These are phyloP conservation scores for Cenchrus fungigraminus DNA, from an alignment of 176 grass and related monocot species.

Conservation along the genomic window DNA sequence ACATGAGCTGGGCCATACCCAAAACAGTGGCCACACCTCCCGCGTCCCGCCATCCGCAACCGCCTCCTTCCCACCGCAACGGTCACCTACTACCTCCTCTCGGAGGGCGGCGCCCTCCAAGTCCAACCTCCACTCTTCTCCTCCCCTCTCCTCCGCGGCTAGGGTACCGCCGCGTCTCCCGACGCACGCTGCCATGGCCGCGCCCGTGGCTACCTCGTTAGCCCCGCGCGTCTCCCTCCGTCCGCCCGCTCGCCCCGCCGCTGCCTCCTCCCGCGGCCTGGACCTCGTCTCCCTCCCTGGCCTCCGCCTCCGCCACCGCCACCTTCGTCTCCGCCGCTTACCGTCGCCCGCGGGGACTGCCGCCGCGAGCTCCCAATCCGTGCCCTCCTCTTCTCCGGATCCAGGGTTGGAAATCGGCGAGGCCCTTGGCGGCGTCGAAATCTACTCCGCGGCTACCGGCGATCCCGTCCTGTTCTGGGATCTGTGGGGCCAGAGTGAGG, in stretches of 20 bases:
- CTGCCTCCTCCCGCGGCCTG: background rate
- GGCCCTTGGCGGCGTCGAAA: slow-evolving; percentile 49
- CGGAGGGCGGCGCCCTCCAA: background rate
- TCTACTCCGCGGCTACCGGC: slow-evolving; percentile 69
- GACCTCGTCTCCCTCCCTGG: background rate
- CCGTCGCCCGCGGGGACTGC: background rate
- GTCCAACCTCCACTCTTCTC: too few species aligned
- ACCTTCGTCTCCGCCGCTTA: slow-evolving; percentile 27
- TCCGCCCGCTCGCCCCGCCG: slow-evolving; percentile 2
- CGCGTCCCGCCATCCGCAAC: slow-evolving; percentile 25
- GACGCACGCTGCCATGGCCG: slow-evolving; percentile 36
- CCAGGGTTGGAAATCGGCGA: slow-evolving; percentile 32
- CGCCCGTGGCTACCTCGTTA: slow-evolving; percentile 19
- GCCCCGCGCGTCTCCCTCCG: slow-evolving; percentile 13
- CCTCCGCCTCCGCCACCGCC: background rate
- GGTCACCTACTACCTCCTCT: background rate
- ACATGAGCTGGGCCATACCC: too few species aligned
- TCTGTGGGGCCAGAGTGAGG: slow-evolving; percentile 70
- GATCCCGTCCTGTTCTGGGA: slow-evolving; percentile 70
- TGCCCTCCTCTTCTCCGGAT: slow-evolving; percentile 8
- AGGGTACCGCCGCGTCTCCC: slow-evolving; percentile 31
- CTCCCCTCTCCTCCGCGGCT: slow-evolving; percentile 6
- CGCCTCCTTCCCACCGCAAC: slow-evolving; percentile 14
- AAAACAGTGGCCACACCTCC: background rate
- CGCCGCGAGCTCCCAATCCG: slow-evolving; percentile 34